Evolutionary conservation across 2,329 filamentous ascomycete species (phyloP).

Genomic region (Microthyrium microscopicum): DNA sequence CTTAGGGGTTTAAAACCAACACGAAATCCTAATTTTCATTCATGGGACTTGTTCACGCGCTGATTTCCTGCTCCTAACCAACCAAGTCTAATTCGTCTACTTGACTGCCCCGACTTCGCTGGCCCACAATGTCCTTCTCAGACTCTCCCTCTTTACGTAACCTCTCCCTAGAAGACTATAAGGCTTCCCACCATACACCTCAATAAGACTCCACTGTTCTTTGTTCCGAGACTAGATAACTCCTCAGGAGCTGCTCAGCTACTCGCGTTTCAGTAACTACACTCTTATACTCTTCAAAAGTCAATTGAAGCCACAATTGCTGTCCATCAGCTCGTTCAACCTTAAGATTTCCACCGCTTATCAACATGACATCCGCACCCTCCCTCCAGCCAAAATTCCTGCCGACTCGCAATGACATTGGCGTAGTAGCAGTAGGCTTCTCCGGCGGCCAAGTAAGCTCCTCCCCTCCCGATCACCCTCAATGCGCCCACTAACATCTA

Average conservation of each 20-base stretch:
- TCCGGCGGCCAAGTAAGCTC: constrained; percentile 75
- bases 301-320: too few species aligned
- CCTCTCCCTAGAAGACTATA: neutral
- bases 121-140: neutral
- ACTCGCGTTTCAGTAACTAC: neutral
- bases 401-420: constrained; percentile 59
- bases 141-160: too few species aligned
- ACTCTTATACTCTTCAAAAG: neutral
- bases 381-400: constrained; percentile 60
- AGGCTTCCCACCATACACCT: neutral
- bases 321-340: too few species aligned
- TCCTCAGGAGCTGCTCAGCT: too few species aligned
- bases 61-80: neutral
- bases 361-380: constrained; percentile 36
- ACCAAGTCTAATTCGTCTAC: neutral
- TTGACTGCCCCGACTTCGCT: neutral
- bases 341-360: too few species aligned
- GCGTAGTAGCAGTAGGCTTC: constrained; percentile 88
- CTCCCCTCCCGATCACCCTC: constrained; percentile 8
- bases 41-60: neutral
- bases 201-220: neutral
- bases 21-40: neutral
- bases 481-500: constrained; percentile 7
- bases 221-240: neutral
- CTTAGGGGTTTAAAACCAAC: neutral